A percentile compares a stretch with the other conserved stretches of the same genome.
These are phyloP conservation scores for Prinsepia uniflora DNA, from an alignment of 306 rosid genomes.

Conservation along the genomic window DNA sequence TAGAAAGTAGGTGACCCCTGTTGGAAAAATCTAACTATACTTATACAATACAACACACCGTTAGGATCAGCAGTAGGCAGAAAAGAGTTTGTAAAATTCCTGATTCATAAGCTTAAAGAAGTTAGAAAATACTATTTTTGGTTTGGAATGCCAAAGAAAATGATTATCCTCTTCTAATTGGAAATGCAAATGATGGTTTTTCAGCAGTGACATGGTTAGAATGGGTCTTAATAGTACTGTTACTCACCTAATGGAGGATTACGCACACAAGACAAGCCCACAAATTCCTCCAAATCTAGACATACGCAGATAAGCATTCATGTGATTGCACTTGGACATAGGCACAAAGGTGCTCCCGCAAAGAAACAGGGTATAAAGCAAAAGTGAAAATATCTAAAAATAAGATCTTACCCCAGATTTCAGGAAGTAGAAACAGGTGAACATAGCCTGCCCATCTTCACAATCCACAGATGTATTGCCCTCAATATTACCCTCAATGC, in stretches of 20 bases:
- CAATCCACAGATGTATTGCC: not conserved
- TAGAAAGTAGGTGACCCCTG: too few species aligned
- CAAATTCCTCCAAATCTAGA: not conserved
- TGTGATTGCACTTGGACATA: not conserved
- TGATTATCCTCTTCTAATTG: not conserved
- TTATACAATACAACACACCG: not conserved
- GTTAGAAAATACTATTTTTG: not conserved
- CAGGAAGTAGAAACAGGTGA: slow-evolving; percentile 30
- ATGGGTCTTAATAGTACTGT: not conserved
- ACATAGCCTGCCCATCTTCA: slow-evolving; percentile 6
- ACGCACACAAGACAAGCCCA: not conserved
- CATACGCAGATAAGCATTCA: not conserved
- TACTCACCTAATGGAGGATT: not conserved
- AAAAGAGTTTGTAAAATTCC: not conserved
- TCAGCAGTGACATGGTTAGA: not conserved
- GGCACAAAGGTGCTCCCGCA: not conserved
- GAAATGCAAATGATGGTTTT: not conserved
- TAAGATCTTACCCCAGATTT: slow-evolving; percentile 51
- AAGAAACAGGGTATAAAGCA: slow-evolving; percentile 6
- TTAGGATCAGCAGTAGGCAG: not conserved
- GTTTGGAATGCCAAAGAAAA: not conserved
- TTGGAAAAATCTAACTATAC: slow-evolving; percentile 1
- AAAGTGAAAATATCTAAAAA: slow-evolving; percentile 13
- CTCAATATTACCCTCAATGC: slow-evolving; percentile 9
- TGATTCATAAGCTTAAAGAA: not conserved